These are phyloP conservation scores for Penicillium verhagenii DNA, from an alignment of 495 filamentous ascomycete species.

Conservation along the genomic window DNA sequence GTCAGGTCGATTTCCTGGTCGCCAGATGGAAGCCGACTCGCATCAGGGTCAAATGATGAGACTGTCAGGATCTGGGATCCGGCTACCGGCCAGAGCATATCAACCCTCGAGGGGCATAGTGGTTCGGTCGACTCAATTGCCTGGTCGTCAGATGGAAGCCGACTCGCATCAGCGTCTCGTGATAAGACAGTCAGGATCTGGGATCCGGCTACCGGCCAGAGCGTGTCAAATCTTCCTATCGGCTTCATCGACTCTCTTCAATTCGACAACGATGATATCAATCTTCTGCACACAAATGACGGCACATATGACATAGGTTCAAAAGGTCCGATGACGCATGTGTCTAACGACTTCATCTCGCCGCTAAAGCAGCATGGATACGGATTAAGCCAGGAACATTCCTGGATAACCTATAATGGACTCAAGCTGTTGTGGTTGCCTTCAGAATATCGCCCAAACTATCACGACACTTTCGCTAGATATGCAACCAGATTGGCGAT, in stretches of 20 bases:
- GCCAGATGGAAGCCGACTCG: constrained; percentile 3
- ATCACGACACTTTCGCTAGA: constrained; percentile 1
- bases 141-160: constrained; percentile 6
- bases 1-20: constrained; percentile 1
- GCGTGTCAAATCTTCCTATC: not conserved
- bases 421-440: constrained; percentile 22
- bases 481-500: constrained; percentile 8
- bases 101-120: not conserved
- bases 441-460: constrained; percentile 18
- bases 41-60: not conserved
- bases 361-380: constrained; percentile 5
- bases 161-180: not conserved
- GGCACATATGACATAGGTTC: constrained; percentile 6
- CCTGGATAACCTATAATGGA: constrained; percentile 24
- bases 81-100: not conserved
- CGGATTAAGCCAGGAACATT: constrained; percentile 9
- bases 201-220: constrained; percentile 1
- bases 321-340: not conserved
- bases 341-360: not conserved
- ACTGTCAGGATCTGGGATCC: constrained; percentile 2
- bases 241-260: not conserved
- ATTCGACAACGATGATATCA: constrained; percentile 3
- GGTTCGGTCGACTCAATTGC: not conserved
- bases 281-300: constrained; percentile 3
- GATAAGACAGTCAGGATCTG: constrained; percentile 2